Evolutionary conservation across 169 alveolate genomes (phyloP), one percentile per base, ranked within the genome.

Genomic region (Besnoitia besnoiti): DNA sequence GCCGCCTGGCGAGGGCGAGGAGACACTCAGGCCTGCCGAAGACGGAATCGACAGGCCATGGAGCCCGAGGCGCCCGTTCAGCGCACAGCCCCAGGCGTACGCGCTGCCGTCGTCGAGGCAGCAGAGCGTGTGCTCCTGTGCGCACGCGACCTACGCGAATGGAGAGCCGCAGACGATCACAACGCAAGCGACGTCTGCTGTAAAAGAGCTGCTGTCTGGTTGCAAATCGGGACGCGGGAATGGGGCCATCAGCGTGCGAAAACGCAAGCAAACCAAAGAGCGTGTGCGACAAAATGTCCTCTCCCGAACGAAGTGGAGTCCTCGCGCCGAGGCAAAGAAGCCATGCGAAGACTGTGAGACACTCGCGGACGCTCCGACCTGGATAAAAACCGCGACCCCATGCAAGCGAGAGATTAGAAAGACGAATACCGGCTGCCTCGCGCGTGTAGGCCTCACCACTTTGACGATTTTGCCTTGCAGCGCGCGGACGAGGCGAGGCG

Each of bases 1-100:
- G 21, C 10, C n/a, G 40, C 39, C 19, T 42, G 80, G 76, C 30
- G 76, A 30, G 35, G 76, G 42, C 24, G 80, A 8, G 80, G 44
- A 67, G 80, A 35, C 39, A 67, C 80, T 16, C n/a, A 67, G 42
- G 42, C 47, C 39, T 30, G 42, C 47, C 14, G 80, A 67, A 21
- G 80, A 67, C 12, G 89, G 89, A 14, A 82, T 42, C 44, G 49
- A 24, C 24, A 82, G 51, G 35, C 76, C 89, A 33, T 49, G 62
- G 59, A 95, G 96, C 12, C 98, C 98, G 51, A 97, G 95, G 92
- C 97, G 94, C 0, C 98, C 98, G 91, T 96, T 95, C 46, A 95
- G 91, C 0, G 97, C 98, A 47, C 96, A 93, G 61, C 98, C 98
- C 98, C 98, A 97, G 55, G 98, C 95, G 90, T 91, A 97, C 50